These are phyloP conservation scores for Aulographum hederae DNA, from an alignment of 2,329 filamentous ascomycete species.

Conservation along the genomic window DNA sequence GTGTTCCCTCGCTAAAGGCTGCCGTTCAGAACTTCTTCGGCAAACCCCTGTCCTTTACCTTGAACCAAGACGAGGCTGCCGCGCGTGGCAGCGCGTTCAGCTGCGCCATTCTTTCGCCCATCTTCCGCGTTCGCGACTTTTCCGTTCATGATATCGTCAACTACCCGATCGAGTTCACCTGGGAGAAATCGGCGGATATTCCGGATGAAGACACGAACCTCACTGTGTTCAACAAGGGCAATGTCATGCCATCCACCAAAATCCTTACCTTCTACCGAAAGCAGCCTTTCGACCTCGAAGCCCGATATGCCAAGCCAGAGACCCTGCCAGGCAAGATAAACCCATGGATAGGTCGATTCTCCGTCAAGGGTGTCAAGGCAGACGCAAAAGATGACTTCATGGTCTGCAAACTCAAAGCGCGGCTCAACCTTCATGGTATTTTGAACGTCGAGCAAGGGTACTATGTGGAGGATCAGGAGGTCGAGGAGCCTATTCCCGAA, in stretches of 20 bases:
- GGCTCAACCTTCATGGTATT: slow-evolving; percentile 89
- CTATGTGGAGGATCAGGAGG: slow-evolving; percentile 93
- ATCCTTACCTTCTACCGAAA: slow-evolving; percentile 99
- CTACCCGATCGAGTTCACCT: slow-evolving; percentile 96
- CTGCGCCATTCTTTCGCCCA: slow-evolving; percentile 91
- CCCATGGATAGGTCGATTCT: slow-evolving; percentile 94
- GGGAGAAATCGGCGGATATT: slow-evolving; percentile 97
- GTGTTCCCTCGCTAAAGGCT: slow-evolving; percentile 85
- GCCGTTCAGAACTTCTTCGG: slow-evolving; percentile 79
- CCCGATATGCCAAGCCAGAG: slow-evolving; percentile 77
- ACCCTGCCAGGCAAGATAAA: slow-evolving; percentile 73
- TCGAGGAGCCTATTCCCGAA: slow-evolving; percentile 77
- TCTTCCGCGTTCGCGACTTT: slow-evolving; percentile 98
- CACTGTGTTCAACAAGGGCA: slow-evolving; percentile 94
- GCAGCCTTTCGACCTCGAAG: slow-evolving; percentile 91
- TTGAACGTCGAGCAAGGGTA: slow-evolving; percentile 94
- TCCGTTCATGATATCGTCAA: slow-evolving; percentile 91
- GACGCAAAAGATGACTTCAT: slow-evolving; percentile 93
- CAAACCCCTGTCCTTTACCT: slow-evolving; percentile 83
- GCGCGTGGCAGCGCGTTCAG: slow-evolving; percentile 92
- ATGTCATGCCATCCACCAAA: slow-evolving; percentile 94
- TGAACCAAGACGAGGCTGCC: slow-evolving; percentile 96
- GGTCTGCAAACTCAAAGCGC: slow-evolving; percentile 98
- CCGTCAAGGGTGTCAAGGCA: slow-evolving; percentile 91
- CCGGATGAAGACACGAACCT: slow-evolving; percentile 95